Conservation (phyloP, 1,139 yeast genomes). For the Zygoascus hellenicus region DNA sequence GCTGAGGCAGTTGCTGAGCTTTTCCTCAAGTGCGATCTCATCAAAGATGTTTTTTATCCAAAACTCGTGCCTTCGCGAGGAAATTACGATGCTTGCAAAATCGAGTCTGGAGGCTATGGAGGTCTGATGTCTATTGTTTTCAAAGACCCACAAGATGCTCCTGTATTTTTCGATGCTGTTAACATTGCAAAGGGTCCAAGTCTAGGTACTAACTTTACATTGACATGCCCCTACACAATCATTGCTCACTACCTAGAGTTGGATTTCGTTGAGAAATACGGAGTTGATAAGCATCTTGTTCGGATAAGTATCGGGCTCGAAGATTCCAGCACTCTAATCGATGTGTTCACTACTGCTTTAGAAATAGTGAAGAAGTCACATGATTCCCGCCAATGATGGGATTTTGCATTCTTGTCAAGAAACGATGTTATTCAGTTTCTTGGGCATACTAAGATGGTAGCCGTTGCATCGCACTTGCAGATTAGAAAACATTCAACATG, state of each 20-base stretch:
- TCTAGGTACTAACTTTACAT: constrained; percentile 86
- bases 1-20: constrained; percentile 49
- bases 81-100: constrained; percentile 67
- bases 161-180: constrained; percentile 66
- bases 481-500: too few relatives aligned
- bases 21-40: constrained; percentile 33
- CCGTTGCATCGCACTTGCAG: too few relatives aligned
- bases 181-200: constrained; percentile 88
- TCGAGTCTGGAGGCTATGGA: constrained; percentile 82
- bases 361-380: constrained; percentile 13
- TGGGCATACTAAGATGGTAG: too few relatives aligned
- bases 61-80: constrained; percentile 46
- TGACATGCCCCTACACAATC: constrained; percentile 87
- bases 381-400: not conserved
- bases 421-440: too few relatives aligned
- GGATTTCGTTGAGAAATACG: constrained; percentile 78
- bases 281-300: constrained; percentile 73
- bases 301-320: constrained; percentile 76
- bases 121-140: constrained; percentile 80
- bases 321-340: constrained; percentile 39
- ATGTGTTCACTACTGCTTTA: constrained; percentile 37
- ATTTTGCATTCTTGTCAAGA: too few relatives aligned
- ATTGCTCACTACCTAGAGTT: constrained; percentile 83
- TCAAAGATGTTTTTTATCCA: constrained; percentile 71
- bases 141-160: constrained; percentile 59